Conservation (phyloP, 345 rosid species). For the Bruguiera sexangula region DNA sequence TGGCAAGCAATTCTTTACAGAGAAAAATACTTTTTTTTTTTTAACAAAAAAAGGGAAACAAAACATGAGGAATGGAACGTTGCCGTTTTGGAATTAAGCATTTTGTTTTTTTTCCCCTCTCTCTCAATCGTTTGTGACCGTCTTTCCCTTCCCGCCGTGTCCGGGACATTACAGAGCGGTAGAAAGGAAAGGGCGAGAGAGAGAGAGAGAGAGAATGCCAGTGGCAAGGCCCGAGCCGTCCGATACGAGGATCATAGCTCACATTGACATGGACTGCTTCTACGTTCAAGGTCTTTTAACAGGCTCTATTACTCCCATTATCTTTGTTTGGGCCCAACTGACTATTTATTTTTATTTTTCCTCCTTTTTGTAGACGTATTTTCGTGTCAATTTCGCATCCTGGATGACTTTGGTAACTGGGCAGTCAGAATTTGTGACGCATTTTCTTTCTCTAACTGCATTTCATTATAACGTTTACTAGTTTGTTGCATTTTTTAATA, state of each 20-base stretch:
- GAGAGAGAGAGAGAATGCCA: slow-evolving; percentile 47
- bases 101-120: neutral
- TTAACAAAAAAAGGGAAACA: neutral
- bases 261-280: slow-evolving; percentile 97
- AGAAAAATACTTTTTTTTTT: neutral
- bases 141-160: no score
- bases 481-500: neutral
- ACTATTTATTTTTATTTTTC: neutral
- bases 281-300: slow-evolving; percentile 73
- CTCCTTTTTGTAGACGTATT: no score
- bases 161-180: no score
- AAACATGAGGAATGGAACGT: neutral
- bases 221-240: slow-evolving; percentile 71
- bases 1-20: neutral
- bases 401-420: no score
- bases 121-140: no score
- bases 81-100: neutral
- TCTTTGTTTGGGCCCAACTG: neutral
- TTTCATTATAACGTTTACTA: neutral
- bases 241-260: slow-evolving; percentile 75
- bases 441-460: neutral
- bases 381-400: no score
- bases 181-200: no score
- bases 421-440: no score
- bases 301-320: neutral